Evolutionary conservation across 352 stramenopile genomes (phyloP).

Genomic region (Globisporangium polare): DNA sequence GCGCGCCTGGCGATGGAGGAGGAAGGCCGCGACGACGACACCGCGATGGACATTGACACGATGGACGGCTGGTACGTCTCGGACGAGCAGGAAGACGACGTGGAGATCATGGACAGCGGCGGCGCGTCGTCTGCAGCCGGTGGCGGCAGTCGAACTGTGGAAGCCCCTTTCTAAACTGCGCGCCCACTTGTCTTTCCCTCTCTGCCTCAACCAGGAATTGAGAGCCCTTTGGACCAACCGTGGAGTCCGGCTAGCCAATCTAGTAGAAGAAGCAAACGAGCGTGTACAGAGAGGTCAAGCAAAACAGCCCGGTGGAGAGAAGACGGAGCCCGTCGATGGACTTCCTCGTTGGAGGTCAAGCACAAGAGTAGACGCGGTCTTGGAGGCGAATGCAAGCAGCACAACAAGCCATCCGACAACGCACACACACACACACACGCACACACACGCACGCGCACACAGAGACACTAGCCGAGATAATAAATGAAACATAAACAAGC

Average conservation of each 20-base stretch:
- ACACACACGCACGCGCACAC: neutral
- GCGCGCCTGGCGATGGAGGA: constrained; percentile 96
- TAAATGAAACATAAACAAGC: neutral
- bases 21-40: constrained; percentile 90
- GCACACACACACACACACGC: neutral
- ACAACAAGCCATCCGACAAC: neutral
- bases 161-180: constrained; percentile 55
- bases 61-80: constrained; percentile 89
- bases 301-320: constrained; percentile 2
- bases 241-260: too few species aligned
- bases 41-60: constrained; percentile 85
- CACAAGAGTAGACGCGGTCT: neutral
- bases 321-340: neutral
- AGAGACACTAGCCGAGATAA: neutral
- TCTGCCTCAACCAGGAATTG: constrained; percentile 1
- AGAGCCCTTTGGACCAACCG: neutral
- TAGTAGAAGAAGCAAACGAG: neutral
- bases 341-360: neutral
- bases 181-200: neutral
- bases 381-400: neutral
- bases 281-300: neutral
- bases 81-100: constrained; percentile 74
- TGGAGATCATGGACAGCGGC: constrained; percentile 34
- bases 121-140: constrained; percentile 13
- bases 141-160: constrained; percentile 49